Evolutionary conservation across 2,329 filamentous ascomycete species (phyloP), one percentile per base, ranked within the genome.

Genomic region (Botrytis galanthina): DNA sequence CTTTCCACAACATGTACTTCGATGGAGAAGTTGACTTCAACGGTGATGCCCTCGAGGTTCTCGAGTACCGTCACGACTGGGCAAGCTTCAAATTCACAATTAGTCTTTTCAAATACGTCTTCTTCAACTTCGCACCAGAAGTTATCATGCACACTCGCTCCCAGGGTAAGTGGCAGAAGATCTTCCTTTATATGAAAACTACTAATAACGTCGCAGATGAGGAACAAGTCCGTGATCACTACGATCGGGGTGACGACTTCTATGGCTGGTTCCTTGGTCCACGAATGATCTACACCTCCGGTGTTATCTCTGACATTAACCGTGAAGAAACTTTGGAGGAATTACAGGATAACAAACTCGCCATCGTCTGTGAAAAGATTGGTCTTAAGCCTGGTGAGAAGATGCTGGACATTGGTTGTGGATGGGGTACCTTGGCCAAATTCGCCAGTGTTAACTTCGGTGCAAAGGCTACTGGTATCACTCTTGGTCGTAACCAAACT

Each of bases 261-360:
- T 99, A 99, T 87, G 92, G 90, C 82, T 99, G 95, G 94, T 98
- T 98, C 88, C 89, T 98, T 76, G 96, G 96, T 75, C 95, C 95
- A 74, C 95, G 95, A 81, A 99, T 98, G 96, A 94, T 98, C 84
- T 98, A 98, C 87, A 99, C 96, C 70, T 97, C 93, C 69, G 96
- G 96, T 80, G 87, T 99, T 80, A 97, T 99, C 82, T 92, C 92
- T 75, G 94, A 98, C 83, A 89, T 93, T 83, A 90, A 91, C 84
- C 88, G 87, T 78, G 96, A 98, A 84, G 96, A 98, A 85, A 89
- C 90, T 48, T 91, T 99, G 39, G 96, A 99, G 85, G 88, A 98
- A 85, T 89, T 98, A 63, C 96, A 98, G 86, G 95, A 98, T 84
- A 98, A 98, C 89, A 98, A 99, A 86, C 86, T 98, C 80, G 92